These are phyloP conservation scores for Schizophyllum commune DNA, from an alignment of 1,284 basidiomycete genomes.

Conservation along the genomic window DNA sequence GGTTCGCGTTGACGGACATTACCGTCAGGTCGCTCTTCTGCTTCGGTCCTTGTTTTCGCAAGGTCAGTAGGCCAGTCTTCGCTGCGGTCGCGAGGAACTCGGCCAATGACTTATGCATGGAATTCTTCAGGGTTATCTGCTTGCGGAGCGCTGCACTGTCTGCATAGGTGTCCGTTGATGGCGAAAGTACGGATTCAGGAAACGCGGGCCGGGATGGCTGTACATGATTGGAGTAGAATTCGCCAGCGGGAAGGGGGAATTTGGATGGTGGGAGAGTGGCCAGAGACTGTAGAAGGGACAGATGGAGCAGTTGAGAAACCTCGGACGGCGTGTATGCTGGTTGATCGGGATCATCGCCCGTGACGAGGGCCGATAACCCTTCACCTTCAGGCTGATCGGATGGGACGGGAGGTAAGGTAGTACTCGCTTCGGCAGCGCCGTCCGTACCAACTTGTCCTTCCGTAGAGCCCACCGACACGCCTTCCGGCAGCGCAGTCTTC, in stretches of 20 bases:
- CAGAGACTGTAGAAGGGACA: constrained; percentile 66
- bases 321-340: constrained; percentile 36
- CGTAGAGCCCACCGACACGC: constrained; percentile 14
- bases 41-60: constrained; percentile 68
- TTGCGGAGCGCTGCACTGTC: constrained; percentile 11
- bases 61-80: constrained; percentile 63
- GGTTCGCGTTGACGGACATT: constrained; percentile 50
- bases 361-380: constrained; percentile 7
- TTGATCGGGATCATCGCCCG: constrained; percentile 7
- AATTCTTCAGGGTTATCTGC: constrained; percentile 52
- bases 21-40: constrained; percentile 57
- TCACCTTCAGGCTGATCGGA: constrained; percentile 10
- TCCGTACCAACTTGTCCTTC: constrained; percentile 12
- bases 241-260: constrained; percentile 72
- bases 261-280: constrained; percentile 39
- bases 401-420: constrained; percentile 9
- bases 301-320: constrained; percentile 57
- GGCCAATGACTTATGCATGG: constrained; percentile 70
- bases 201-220: constrained; percentile 68
- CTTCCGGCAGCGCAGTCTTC: constrained; percentile 43
- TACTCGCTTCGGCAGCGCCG: constrained; percentile 11
- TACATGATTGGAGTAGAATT: constrained; percentile 70
- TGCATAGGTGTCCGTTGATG: neutral
- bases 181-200: constrained; percentile 32
- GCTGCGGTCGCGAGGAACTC: constrained; percentile 70